Conservation (phyloP, 2,329 filamentous ascomycete species). For the Fusarium redolens region DNA sequence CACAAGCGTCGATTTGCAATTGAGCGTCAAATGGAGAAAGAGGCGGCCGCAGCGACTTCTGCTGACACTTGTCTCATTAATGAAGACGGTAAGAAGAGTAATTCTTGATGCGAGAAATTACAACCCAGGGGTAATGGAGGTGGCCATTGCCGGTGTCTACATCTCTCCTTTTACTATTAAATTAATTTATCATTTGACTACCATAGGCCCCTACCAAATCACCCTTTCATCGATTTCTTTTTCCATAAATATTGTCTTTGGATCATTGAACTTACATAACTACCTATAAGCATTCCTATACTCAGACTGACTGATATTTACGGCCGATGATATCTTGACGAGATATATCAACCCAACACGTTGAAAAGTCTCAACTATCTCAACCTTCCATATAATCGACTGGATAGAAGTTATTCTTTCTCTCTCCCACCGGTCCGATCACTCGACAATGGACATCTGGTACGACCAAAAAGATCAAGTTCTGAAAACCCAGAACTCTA, state of each 20-base stretch:
- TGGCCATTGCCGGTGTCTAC: not conserved
- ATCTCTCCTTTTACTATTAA: not conserved
- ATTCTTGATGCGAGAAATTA: not conserved
- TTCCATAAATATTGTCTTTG: too few relatives aligned
- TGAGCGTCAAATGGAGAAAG: not conserved
- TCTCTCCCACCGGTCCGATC: too few relatives aligned
- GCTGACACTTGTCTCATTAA: fast-evolving
- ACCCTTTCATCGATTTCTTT: too few relatives aligned
- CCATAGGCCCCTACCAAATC: not conserved
- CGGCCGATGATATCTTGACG: too few relatives aligned
- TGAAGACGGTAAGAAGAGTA: not conserved
- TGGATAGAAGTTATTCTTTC: too few relatives aligned
- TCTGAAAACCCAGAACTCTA: not conserved
- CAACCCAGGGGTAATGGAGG: fast-evolving
- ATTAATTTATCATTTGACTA: not conserved
- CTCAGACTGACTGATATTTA: too few relatives aligned
- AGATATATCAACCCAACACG: too few relatives aligned
- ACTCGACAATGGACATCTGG: not conserved
- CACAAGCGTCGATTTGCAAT: constrained; percentile 9
- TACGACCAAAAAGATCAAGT: not conserved
- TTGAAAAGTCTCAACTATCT: too few relatives aligned
- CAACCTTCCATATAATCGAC: too few relatives aligned
- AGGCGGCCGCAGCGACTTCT: not conserved
- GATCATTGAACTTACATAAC: too few relatives aligned
- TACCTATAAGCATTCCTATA: too few relatives aligned